These are phyloP conservation scores for Trichosporon sp. DNA, from an alignment of 1,284 basidiomycete genomes.

Conservation along the genomic window DNA sequence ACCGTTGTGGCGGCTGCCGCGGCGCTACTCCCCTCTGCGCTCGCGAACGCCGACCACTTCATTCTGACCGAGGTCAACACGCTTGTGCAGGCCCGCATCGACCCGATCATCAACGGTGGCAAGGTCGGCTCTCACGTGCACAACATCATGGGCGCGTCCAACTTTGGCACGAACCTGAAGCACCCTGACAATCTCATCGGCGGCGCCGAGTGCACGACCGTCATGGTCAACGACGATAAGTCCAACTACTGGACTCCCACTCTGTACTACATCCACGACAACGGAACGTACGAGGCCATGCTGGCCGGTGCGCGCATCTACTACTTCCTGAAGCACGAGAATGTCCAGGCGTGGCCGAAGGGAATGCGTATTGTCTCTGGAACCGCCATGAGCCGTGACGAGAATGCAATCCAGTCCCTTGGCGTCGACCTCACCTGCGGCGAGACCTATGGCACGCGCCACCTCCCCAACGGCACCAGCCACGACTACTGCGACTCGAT, in stretches of 20 bases:
- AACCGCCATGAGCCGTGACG: constrained; percentile 35
- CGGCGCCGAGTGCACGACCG: constrained; percentile 33
- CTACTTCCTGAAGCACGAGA: constrained; percentile 43
- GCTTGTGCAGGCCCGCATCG: constrained; percentile 49
- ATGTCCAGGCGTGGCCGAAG: constrained; percentile 48
- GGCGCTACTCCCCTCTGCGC: constrained; percentile 9
- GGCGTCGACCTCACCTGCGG: constrained; percentile 45
- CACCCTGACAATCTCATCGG: not conserved
- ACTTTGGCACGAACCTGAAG: constrained; percentile 30
- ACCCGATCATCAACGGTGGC: constrained; percentile 57
- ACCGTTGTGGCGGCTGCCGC: not conserved
- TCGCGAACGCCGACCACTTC: constrained; percentile 38
- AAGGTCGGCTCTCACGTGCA: constrained; percentile 53
- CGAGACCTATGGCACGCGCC: constrained; percentile 31
- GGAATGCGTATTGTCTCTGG: constrained; percentile 54
- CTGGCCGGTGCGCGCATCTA: constrained; percentile 46
- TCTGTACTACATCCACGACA: constrained; percentile 28
- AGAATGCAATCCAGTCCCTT: constrained; percentile 24
- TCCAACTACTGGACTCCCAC: constrained; percentile 53
- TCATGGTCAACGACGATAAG: constrained; percentile 39
- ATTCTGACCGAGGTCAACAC: constrained; percentile 58
- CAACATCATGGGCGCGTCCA: constrained; percentile 49
- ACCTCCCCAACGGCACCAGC: constrained; percentile 44
- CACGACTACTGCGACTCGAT: constrained; percentile 38
- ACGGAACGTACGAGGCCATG: constrained; percentile 35